Conservation (phyloP, 2,329 filamentous ascomycete species). For the Colletotrichum musae region DNA sequence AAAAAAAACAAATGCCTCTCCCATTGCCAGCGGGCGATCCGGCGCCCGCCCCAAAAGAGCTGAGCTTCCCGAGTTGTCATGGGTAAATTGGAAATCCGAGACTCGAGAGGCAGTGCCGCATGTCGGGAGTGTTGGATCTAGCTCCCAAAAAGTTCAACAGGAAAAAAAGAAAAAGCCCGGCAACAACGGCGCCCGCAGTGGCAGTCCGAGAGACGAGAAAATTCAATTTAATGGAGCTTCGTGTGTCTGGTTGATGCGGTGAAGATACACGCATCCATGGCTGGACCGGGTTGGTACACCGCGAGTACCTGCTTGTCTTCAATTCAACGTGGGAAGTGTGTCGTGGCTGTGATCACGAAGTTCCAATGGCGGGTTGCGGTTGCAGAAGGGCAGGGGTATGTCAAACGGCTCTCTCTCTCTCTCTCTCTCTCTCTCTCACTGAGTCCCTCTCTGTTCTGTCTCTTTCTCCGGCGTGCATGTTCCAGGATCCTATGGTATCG, state of each 20-base stretch:
- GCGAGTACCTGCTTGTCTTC: slow-evolving; percentile 5
- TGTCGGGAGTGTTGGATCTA: slow-evolving; percentile 3
- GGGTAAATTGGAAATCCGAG: slow-evolving; percentile 32
- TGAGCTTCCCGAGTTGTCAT: slow-evolving; percentile 25
- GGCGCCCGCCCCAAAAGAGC: slow-evolving; percentile 21
- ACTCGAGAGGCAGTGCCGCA: slow-evolving; percentile 23
- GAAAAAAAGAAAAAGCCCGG: neutral
- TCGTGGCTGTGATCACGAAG: slow-evolving; percentile 22
- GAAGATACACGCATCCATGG: slow-evolving; percentile 10
- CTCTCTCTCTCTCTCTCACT: too few species aligned
- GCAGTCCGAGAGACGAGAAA: slow-evolving; percentile 24
- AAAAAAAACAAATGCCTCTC: slow-evolving; percentile 13
- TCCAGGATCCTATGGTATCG: slow-evolving; percentile 32
- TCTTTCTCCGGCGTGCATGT: slow-evolving; percentile 25
- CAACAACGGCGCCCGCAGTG: slow-evolving; percentile 30
- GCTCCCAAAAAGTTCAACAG: neutral
- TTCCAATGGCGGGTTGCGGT: slow-evolving; percentile 27
- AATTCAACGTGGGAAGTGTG: slow-evolving; percentile 6
- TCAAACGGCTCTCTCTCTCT: slow-evolving; percentile 20
- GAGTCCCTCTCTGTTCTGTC: neutral
- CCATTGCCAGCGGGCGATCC: slow-evolving; percentile 17
- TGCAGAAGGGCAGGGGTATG: slow-evolving; percentile 30
- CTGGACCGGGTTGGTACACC: slow-evolving; percentile 3
- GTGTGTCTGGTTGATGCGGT: slow-evolving; percentile 34
- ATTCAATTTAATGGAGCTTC: slow-evolving; percentile 37